Base-by-base conservation (phyloP, 257 asterid genomes). In the Parsonsia alboflavescens region DNA sequence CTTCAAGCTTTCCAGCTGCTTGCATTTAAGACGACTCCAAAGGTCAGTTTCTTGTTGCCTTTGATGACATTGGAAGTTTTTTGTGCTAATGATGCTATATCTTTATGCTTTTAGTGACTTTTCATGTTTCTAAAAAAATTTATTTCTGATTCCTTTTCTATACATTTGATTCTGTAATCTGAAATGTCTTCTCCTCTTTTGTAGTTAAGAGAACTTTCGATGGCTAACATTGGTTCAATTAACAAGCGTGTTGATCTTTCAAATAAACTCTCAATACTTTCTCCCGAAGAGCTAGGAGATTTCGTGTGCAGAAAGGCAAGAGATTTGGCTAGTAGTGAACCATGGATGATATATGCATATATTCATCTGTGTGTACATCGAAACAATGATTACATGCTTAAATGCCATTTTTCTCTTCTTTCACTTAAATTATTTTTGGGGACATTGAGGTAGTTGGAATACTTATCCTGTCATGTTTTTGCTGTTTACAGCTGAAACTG, bases 1-100 rank as follows among this genome's bases (percentile, higher is more conserved):
- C 81, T 95, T 70, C 96, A 90, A 91, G 96, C 99, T 78, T 90
- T 95, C 83, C 99, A 95, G 84, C 89, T 90, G 72, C 85, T 89
- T 83, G 91, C 91, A 69, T 95, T 86, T 76, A 95, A 90, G 84
- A 95, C 83, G 80, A 84, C 89, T 78, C 98, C 98, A 7, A 90
- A 90, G 97, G 99, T 94, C 16, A 53, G 44, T 78, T 64, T 49
- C 50, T 54, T 46, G 17, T 56, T 53, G 46, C 56, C 26, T 70
- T 52, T 72, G 63, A 28, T 76, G 77, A 36, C 2, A 24, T 45
- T 72, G 48, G 21, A 45, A 65, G 24, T 12, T 4, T 42, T 64
- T 33, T 33, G 28, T 7, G 22, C 70, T 57, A 22, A 50, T 24
- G 13, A 10, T 68, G 57, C 36, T 68, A 36, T 49, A 46, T 75